Conservation (phyloP, 257 asterid genomes). For the Leonotis leonurus region DNA sequence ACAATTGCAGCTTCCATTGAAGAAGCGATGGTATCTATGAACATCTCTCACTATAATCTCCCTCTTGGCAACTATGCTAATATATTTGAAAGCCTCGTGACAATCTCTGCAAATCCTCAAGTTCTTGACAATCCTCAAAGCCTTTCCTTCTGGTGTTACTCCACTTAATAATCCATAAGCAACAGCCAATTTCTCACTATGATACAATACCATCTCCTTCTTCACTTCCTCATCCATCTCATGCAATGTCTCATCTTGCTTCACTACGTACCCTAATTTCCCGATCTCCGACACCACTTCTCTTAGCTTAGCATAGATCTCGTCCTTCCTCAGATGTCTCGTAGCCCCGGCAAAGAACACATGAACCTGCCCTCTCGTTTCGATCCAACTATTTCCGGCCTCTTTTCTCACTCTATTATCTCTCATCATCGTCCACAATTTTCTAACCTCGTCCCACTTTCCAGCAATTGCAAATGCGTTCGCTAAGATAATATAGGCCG, state of each 20-base stretch:
- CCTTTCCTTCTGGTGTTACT: constrained; percentile 56
- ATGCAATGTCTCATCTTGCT: constrained; percentile 40
- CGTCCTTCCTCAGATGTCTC: constrained; percentile 45
- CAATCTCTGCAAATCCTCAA: constrained; percentile 69
- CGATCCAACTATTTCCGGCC: constrained; percentile 79
- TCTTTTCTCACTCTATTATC: constrained; percentile 50
- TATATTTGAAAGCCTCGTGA: constrained; percentile 56
- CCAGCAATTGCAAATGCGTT: constrained; percentile 45
- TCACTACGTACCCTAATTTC: constrained; percentile 55
- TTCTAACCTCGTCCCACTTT: constrained; percentile 58
- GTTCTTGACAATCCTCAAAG: constrained; percentile 60
- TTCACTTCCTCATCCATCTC: constrained; percentile 37
- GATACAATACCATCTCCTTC: constrained; percentile 46
- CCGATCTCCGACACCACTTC: constrained; percentile 47
- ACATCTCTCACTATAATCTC: constrained; percentile 71
- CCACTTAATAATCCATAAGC: constrained; percentile 64
- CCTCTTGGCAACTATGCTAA: constrained; percentile 41
- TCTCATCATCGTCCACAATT: constrained; percentile 59
- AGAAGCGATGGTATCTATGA: constrained; percentile 64
- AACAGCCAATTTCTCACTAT: constrained; percentile 70
- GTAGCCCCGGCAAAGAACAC: constrained; percentile 62
- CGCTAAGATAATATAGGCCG: constrained; percentile 68
- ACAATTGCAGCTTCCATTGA: constrained; percentile 58
- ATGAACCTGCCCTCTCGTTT: constrained; percentile 44
- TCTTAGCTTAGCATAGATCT: constrained; percentile 48